Base-by-base conservation (phyloP, 345 rosid genomes). In the Camelina neglecta region DNA sequence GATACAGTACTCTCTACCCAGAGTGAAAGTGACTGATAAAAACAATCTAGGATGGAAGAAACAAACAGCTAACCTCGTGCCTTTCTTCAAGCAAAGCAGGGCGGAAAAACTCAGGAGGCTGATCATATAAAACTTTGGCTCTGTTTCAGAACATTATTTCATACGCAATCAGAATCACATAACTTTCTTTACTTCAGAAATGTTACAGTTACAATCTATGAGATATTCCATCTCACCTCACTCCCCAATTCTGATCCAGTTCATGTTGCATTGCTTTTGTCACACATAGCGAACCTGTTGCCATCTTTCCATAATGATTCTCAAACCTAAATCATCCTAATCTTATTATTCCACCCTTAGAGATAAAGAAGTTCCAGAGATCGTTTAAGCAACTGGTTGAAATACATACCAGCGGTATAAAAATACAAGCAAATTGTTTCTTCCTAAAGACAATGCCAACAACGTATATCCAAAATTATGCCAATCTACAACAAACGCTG, bases 261-360 rank as follows among this genome's bases (percentile, higher is more conserved):
- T 95, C 99, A 81, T 92, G 97, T 81, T 95, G 98, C 99, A 95
- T 95, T 76, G 98, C 97, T 69, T 70, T 84, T 18, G 97, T 95
- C 65, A 92, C 99, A 73, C 99, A 95, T 7, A 92, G 79, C 33
- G 98, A 76, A 79, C 96, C 97, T 15, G 89, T 70, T 44, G 97
- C 99, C 96, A 90, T 89, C 78, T 84, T 82, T 67, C 97, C 99
- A 69, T 83, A 95, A 83, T 35, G 83, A 78, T 84, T 89, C 86
- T 95, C 99, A 61, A 92, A 54, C 96, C 97, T 95, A 69, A 53
- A 42, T n/a, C 77, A 73, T 47, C 16, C 54, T 60, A 26, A 45
- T 11, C 11, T 1, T 13, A 51, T 4, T 33, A 60, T 8, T 33
- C 47, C 42, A 60, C 8, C 53, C 21, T 60, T 60, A 53, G 10